Evolutionary conservation across 1,284 basidiomycete species (phyloP).

Genomic region (Pterulicium gracile): DNA sequence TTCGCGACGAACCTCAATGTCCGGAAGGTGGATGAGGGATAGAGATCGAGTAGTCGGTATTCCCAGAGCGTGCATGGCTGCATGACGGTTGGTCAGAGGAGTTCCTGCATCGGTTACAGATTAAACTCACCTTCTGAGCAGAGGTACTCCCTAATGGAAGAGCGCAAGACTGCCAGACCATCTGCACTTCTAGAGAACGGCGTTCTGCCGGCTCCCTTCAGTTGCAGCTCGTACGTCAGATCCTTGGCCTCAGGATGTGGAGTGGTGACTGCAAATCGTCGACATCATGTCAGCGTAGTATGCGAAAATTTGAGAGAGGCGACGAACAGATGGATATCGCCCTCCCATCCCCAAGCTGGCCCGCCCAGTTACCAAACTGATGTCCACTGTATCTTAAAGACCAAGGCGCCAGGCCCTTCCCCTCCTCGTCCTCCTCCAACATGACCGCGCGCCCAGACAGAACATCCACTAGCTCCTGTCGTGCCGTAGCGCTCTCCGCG

Average conservation of each 20-base stretch:
- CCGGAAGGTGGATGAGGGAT: slow-evolving; percentile 69
- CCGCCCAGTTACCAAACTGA: slow-evolving; percentile 91
- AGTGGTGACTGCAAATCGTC: slow-evolving; percentile 50
- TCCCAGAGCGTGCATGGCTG: slow-evolving; percentile 63
- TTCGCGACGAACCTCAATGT: slow-evolving; percentile 72
- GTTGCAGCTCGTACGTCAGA: slow-evolving; percentile 73
- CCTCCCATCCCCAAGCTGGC: slow-evolving; percentile 94
- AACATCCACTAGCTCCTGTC: slow-evolving; percentile 70
- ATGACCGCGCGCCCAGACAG: slow-evolving; percentile 72
- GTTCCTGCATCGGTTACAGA: background rate
- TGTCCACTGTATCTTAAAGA: slow-evolving; percentile 82
- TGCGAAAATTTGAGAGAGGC: slow-evolving; percentile 5
- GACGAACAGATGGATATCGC: slow-evolving; percentile 76
- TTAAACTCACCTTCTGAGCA: slow-evolving; percentile 63
- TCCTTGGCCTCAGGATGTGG: slow-evolving; percentile 50
- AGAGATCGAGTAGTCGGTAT: slow-evolving; percentile 90
- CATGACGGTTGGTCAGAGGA: slow-evolving; percentile 6
- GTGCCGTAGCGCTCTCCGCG: slow-evolving; percentile 28
- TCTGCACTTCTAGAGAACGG: slow-evolving; percentile 90
- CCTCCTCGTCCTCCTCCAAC: slow-evolving; percentile 29
- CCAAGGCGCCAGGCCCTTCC: slow-evolving; percentile 72
- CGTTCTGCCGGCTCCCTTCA: slow-evolving; percentile 91
- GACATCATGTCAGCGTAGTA: slow-evolving; percentile 4
- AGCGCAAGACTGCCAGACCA: slow-evolving; percentile 86
- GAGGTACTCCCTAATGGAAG: slow-evolving; percentile 87